Percentiles rank a stretch among this genome's conserved stretches.
phyloP scores from a whole-genome alignment of 768 basidiomycete species.

The Suillus lakei region DNA sequence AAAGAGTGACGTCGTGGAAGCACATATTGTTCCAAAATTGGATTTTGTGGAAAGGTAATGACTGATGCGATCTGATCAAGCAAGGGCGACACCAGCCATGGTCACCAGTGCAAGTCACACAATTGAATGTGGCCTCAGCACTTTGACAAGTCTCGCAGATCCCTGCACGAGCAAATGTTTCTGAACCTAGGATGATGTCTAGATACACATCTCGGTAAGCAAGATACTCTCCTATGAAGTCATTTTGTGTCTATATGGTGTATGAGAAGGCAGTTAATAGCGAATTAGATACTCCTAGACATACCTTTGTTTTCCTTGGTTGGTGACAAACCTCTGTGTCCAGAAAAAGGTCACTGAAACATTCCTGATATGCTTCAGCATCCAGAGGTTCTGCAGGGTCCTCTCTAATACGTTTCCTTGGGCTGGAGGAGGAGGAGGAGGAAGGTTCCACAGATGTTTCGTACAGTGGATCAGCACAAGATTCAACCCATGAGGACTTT shows the following conservation, averaged over 20 bases:
- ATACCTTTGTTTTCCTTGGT: background rate
- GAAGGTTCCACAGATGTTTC: too few relatives aligned
- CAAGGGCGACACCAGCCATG: conserved; percentile 9
- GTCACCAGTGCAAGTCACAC: conserved; percentile 3
- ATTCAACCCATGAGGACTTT: too few relatives aligned
- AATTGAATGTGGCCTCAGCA: background rate
- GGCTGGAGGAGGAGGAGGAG: background rate
- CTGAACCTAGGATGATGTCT: too few relatives aligned
- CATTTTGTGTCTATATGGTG: conserved; percentile 4
- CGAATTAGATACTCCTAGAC: background rate
- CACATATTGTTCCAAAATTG: conserved; percentile 21
- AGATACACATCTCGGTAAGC: background rate
- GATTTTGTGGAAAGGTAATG: conserved; percentile 19
- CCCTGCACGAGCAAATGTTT: too few relatives aligned
- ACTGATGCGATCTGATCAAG: background rate
- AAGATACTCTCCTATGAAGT: conserved; percentile 6
- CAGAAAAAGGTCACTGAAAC: background rate
- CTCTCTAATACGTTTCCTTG: background rate
- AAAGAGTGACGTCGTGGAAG: conserved; percentile 17
- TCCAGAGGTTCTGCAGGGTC: background rate
- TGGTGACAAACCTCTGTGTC: background rate
- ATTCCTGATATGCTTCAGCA: background rate
- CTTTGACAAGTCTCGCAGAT: conserved; percentile 6
- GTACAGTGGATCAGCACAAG: too few relatives aligned
- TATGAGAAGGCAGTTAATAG: background rate